Evolutionary conservation across 805 yeast species (phyloP), one percentile per base, ranked within the genome.

Genomic region (Metschnikowia kunwiensis): DNA sequence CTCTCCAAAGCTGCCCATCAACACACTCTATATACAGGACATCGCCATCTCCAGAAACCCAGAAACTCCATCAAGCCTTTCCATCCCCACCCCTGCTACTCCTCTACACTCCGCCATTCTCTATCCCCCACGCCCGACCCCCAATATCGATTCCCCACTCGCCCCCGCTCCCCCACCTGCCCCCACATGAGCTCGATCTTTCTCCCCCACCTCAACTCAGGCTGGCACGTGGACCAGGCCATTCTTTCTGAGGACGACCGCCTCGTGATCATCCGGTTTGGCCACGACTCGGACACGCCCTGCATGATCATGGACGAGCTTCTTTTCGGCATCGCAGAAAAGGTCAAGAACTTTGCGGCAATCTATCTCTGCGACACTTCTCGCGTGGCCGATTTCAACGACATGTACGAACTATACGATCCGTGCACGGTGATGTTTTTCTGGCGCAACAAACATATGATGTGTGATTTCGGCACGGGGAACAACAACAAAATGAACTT

Each of bases 381-480:
- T 41, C 78, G 81, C 50, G 98, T 93, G 0, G 86, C 91, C 0
- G 98, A 88, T 51, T 93, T 93, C 63, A 91, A 61, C 49, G 72
- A 77, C 53, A 86, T 87, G 91, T 88, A 88, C 57, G 96, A 87
- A 56, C 63, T 88, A 29, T 85, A 81, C 55, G 97, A 89, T 51
- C 94, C 96, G 11, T 76, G 86, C 71, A 81, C 95, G 28, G 70
- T 93, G 34, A 93, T 93, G 97, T 89, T 91, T 55, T 91, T 93
- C 60, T 87, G 75, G 63, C 69, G 94, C 34, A 91, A 91, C 63
- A 84, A 87, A 58, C 97, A 91, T 60, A 89, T 91, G 95, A 80
- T 93, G 94, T 86, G 96, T 61, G 98, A 93, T 67, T 88, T 89
- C 60, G 98, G 98, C 2, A 93, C 97, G 0, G 98, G 98, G 21